These are phyloP conservation scores for Monosporascus sp. DNA, from an alignment of 2,329 filamentous ascomycete genomes.

Conservation along the genomic window DNA sequence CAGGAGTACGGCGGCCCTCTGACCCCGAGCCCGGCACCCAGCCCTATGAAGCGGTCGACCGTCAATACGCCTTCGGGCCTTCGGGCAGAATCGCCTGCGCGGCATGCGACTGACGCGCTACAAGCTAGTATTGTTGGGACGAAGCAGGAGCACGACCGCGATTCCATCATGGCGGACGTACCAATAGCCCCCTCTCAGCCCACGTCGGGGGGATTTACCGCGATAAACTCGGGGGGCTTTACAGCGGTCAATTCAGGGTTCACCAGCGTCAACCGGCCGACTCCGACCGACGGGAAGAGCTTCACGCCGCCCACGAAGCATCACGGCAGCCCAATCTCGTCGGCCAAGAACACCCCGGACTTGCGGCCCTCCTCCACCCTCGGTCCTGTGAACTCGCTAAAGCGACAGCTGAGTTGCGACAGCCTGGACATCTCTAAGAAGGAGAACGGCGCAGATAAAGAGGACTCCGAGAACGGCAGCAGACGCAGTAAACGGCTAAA, in stretches of 20 bases:
- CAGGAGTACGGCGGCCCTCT: constrained; percentile 88
- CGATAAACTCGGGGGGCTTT: constrained; percentile 58
- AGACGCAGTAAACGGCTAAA: constrained; percentile 89
- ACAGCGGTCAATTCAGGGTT: constrained; percentile 70
- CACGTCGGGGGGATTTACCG: constrained; percentile 53
- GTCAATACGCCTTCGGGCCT: constrained; percentile 55
- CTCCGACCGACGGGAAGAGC: constrained; percentile 45
- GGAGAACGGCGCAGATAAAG: constrained; percentile 43
- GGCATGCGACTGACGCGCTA: constrained; percentile 48
- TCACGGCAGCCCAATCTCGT: constrained; percentile 56
- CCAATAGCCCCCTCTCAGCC: constrained; percentile 31
- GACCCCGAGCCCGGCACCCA: constrained; percentile 67
- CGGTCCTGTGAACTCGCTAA: constrained; percentile 58
- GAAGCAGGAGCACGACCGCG: constrained; percentile 42
- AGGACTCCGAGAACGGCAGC: constrained; percentile 61
- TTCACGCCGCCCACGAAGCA: constrained; percentile 57
- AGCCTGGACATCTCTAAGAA: constrained; percentile 44
- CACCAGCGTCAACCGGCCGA: constrained; percentile 58
- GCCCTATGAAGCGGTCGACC: constrained; percentile 62
- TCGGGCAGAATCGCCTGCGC: constrained; percentile 62
- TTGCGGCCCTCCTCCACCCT: constrained; percentile 53
- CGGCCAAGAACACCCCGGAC: constrained; percentile 62
- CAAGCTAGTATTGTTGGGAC: constrained; percentile 43
- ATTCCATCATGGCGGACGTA: constrained; percentile 44
- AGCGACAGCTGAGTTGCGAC: constrained; percentile 68